Evolutionary conservation across 768 basidiomycete genomes (phyloP), one percentile per base, ranked within the genome.

Genomic region (Mycena indigotica): DNA sequence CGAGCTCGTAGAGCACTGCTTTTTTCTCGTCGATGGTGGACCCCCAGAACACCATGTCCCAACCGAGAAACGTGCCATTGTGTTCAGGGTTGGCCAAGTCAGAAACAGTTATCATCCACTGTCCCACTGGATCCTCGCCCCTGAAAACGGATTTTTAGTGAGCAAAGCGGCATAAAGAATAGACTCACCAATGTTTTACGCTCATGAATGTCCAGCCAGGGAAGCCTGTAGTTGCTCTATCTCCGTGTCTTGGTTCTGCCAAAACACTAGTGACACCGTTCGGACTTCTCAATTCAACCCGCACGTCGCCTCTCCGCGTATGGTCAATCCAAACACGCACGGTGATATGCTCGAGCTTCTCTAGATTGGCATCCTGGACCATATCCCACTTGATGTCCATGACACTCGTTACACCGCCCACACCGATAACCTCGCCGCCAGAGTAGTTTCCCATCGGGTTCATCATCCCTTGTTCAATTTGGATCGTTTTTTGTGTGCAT

Each of bases 201-300:
- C 86, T 85, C 95, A 98, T 98, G 69, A 99, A 98, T n/a, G 80
- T 88, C 97, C 97, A 98, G 0, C 93, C 95, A n/a, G 84, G 84
- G 69, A 81, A 96, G 5, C 97, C 97, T 10, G 78, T 80, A 4
- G 66, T 69, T 12, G 82, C 86, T 39, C 71, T 69, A 68, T 99
- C 97, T 6, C 75, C 75, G 39, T 77, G 66, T 59, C 97, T 84
- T 54, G 77, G 78, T 30, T 85, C 84, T 16, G 90, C 95, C 32
- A 99, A 74, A 15, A 98, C 78, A 68, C 94, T 96, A 69, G 75
- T 88, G 62, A 98, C 77, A 5, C 93, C 93, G 46, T 84, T 83
- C 0, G 97, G 96, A 67, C 94, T 96, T 12, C 79, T 72, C 48
- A 98, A 70, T 69, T 94, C 89, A 49, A 98, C 91, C 72, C 96